A percentile compares a stretch with the other conserved stretches of the same genome.
These are phyloP conservation scores for Quercus wislizeni DNA, from an alignment of 306 rosid species.

Conservation along the genomic window DNA sequence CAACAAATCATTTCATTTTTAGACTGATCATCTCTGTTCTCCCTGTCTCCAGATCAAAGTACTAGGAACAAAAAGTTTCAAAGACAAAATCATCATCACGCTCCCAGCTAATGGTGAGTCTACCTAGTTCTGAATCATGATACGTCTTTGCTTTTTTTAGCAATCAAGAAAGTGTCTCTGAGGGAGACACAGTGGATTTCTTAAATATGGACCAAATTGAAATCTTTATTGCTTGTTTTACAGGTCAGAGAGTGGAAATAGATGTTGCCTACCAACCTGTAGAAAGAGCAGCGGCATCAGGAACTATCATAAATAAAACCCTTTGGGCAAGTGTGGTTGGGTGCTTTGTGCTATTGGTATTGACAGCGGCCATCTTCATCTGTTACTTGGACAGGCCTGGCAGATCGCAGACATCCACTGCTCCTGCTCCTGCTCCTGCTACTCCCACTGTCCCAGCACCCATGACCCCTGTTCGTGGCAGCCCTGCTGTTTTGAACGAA, in stretches of 20 bases:
- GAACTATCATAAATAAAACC: conserved; percentile 15
- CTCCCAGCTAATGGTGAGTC: conserved; percentile 76
- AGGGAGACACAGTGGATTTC: neutral
- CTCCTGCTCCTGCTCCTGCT: conserved; percentile 23
- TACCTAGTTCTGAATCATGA: conserved; percentile 18
- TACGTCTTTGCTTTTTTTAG: conserved; percentile 4
- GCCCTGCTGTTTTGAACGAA: conserved; percentile 37
- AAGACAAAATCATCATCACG: conserved; percentile 60
- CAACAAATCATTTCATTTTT: neutral
- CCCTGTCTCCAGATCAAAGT: conserved; percentile 53
- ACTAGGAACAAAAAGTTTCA: conserved; percentile 50
- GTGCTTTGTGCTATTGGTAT: conserved; percentile 32
- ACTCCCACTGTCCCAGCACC: conserved; percentile 47
- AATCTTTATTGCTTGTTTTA: conserved; percentile 12
- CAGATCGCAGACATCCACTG: conserved; percentile 41
- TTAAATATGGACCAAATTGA: conserved; percentile 1
- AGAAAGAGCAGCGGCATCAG: conserved; percentile 32
- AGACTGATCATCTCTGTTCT: conserved; percentile 4
- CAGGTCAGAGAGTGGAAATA: conserved; percentile 82
- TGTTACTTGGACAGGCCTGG: conserved; percentile 43
- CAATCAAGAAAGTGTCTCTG: neutral
- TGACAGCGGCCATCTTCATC: conserved; percentile 30
- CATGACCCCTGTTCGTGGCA: conserved; percentile 53
- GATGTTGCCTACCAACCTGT: conserved; percentile 50
- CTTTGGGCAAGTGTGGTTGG: conserved; percentile 48